Evolutionary conservation across 768 basidiomycete species (phyloP).

Genomic region (Trametes gibbosa): DNA sequence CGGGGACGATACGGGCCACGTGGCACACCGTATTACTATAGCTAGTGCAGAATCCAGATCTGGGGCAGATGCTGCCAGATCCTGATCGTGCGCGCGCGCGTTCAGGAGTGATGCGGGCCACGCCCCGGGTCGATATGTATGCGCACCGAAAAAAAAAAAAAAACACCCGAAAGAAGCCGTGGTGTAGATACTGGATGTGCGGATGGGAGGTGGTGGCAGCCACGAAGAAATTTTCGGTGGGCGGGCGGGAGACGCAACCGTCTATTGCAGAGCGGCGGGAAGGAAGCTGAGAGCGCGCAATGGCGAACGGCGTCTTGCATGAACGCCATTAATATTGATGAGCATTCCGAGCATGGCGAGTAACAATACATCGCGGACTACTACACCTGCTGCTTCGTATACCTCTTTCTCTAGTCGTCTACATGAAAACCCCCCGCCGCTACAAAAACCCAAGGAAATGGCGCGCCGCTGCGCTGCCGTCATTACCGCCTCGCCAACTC

Average conservation of each 20-base stretch:
- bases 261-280: too few species aligned
- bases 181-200: too few species aligned
- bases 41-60: too few species aligned
- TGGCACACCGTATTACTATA: constrained; percentile 3
- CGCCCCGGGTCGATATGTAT: background rate
- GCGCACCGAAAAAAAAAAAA: too few species aligned
- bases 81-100: constrained; percentile 9
- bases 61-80: constrained; percentile 3
- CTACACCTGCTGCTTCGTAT: background rate
- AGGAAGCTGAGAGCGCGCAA: too few species aligned
- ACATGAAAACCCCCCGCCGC: background rate
- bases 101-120: background rate
- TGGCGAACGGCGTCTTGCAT: too few species aligned
- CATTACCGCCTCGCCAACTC: background rate
- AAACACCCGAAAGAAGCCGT: too few species aligned
- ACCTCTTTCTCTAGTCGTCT: background rate
- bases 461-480: too few species aligned
- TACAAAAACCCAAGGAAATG: background rate
- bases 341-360: background rate
- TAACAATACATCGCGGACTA: background rate
- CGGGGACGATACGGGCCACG: constrained; percentile 9
- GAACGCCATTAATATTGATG: too few species aligned
- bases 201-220: too few species aligned
- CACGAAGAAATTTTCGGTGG: too few species aligned
- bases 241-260: too few species aligned